Evolutionary conservation across 129 eudicot genomes (phyloP), one percentile per base, ranked within the genome.

Genomic region (sunflower (Helianthus annuus)): DNA sequence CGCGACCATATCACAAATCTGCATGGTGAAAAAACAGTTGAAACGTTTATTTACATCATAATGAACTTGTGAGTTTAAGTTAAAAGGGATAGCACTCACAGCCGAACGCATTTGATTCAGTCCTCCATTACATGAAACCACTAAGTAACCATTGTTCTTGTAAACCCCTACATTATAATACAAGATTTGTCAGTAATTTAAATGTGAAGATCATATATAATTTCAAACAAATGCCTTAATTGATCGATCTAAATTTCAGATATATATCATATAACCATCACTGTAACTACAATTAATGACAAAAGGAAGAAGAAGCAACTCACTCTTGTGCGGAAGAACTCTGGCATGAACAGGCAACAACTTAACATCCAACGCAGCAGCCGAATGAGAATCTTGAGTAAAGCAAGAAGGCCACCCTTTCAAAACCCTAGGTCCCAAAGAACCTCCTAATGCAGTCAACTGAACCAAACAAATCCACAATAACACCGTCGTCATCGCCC

Each of bases 111-210:
- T 94, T 77, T 94, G 98, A 80, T 94, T 94, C 53, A 93, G 98
- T 64, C 98, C 98, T 81, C 98, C 98, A 59, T 93, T 93, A 85
- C 98, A 89, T 36, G 98, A 94, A 78, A 94, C 98, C 88, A 94
- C 80, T 49, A 94, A 51, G 86, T 94, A 94, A 64, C 98, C 98
- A 49, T 94, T 94, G 76, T 94, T 94, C 91, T 90, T 94, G 83
- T 94, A 94, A 42, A 87, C 91, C 83, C 98, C 98, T 94, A 74
- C 59, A 64, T 63, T 44, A n/a, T 65, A 74, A 73, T 27, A 66
- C 60, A 57, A 19, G 10, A 44, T 67, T 34, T 57, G 0, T 42
- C 46, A 42, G 2, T 42, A 2, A n/a, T 14, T 68, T 48, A 7
- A 59, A 48, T 7, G 48, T 32, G 44, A 32, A 45, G 32, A 2